Conservation (phyloP, 2,329 filamentous ascomycete species). For the Ophiosphaerella herpotricha region DNA sequence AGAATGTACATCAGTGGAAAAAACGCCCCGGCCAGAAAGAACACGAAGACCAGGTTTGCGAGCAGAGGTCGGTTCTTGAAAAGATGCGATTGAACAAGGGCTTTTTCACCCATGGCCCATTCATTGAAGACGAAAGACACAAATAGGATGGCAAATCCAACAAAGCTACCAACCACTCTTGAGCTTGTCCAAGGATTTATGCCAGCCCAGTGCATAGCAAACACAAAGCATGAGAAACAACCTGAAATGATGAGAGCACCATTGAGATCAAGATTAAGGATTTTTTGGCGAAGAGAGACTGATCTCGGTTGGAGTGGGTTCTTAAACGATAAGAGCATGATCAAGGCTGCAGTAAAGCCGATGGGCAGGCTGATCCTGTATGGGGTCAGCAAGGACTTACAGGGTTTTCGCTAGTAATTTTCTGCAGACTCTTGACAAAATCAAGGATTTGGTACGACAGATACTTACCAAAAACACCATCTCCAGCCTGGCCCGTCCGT, state of each 20-base stretch:
- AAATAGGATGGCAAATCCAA: constrained; percentile 52
- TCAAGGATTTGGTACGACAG: no score
- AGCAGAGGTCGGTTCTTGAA: constrained; percentile 22
- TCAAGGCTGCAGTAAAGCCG: constrained; percentile 42
- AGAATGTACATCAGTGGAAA: constrained; percentile 37
- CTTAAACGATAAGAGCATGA: constrained; percentile 29
- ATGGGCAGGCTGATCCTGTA: constrained; percentile 50
- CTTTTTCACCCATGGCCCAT: constrained; percentile 28
- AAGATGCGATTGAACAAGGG: constrained; percentile 32
- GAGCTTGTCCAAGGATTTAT: constrained; percentile 51
- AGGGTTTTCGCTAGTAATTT: no score
- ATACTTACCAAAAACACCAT: constrained; percentile 42
- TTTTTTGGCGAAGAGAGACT: constrained; percentile 17
- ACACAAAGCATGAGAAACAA: constrained; percentile 30
- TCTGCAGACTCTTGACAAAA: no score
- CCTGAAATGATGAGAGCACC: constrained; percentile 25
- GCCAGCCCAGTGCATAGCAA: constrained; percentile 36
- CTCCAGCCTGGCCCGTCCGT: constrained; percentile 50
- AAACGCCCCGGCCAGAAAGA: constrained; percentile 32
- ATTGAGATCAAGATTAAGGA: constrained; percentile 30
- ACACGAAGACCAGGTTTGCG: constrained; percentile 23
- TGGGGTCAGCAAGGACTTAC: constrained; percentile 5
- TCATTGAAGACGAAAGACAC: constrained; percentile 48
- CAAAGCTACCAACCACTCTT: constrained; percentile 54
- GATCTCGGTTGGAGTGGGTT: constrained; percentile 16